Conservation (phyloP, 768 basidiomycete genomes). For the Serendipita sp. region DNA sequence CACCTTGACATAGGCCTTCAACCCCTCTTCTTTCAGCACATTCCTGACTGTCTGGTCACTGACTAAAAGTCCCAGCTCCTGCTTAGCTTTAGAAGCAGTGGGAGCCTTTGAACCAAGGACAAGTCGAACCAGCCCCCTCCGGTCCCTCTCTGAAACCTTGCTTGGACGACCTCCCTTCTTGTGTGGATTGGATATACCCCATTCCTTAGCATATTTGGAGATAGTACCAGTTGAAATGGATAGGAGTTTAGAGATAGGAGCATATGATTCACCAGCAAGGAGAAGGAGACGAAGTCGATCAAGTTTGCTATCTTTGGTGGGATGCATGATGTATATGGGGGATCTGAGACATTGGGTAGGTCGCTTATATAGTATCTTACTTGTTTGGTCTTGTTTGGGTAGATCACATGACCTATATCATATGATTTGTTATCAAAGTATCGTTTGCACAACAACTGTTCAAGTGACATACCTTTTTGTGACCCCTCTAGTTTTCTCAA, state of each 20-base stretch:
- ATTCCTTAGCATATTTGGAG: background rate
- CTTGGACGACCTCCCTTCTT: background rate
- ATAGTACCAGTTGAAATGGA: background rate
- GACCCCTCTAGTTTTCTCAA: background rate
- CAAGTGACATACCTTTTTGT: background rate
- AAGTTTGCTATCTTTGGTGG: background rate
- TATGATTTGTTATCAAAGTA: background rate
- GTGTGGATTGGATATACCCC: background rate
- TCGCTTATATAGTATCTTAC: too few relatives aligned
- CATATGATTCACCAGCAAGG: background rate
- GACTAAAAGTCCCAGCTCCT: background rate
- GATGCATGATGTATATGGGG: background rate
- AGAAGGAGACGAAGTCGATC: background rate
- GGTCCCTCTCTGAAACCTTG: too few relatives aligned
- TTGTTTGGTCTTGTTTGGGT: too few relatives aligned
- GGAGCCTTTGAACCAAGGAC: too few relatives aligned
- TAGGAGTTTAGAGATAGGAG: background rate
- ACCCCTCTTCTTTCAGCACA: constrained; percentile 2
- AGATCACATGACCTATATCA: background rate
- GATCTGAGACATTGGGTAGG: too few relatives aligned
- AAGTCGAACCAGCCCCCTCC: too few relatives aligned
- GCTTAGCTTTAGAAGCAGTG: background rate
- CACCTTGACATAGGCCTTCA: constrained; percentile 3
- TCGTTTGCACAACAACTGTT: background rate
- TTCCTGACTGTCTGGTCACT: background rate